A percentile compares a stretch with the other conserved stretches of the same genome.
Evolutionary conservation across 768 basidiomycete genomes (phyloP).

Genomic region (Tricholoma hemisulphureum): DNA sequence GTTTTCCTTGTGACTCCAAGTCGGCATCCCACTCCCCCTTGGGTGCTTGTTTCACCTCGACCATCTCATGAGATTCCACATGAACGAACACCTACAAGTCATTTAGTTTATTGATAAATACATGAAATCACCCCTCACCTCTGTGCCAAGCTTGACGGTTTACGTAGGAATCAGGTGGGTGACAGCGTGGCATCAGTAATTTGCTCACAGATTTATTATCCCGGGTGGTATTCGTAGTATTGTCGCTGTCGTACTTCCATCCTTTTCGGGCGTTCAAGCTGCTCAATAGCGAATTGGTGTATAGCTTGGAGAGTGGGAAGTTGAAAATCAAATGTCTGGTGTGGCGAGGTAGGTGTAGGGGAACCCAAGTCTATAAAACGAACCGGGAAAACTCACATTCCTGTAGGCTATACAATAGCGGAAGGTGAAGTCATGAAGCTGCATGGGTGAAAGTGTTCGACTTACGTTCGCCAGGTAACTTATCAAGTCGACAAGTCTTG

Average conservation of each 20-base stretch:
- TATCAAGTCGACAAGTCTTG: slow-evolving; percentile 24
- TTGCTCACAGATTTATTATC: not conserved
- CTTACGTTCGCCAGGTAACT: slow-evolving; percentile 25
- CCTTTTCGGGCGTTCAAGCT: slow-evolving; percentile 33
- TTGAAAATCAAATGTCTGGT: slow-evolving; percentile 38
- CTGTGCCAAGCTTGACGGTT: not conserved
- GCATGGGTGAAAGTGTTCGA: not conserved
- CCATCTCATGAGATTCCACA: not conserved
- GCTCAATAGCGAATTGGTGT: slow-evolving; percentile 42
- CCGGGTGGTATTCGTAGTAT: not conserved
- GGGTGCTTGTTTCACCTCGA: too few species aligned
- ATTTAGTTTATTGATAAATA: not conserved
- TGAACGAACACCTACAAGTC: not conserved
- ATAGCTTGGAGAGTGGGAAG: slow-evolving; percentile 39
- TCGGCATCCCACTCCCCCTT: too few species aligned
- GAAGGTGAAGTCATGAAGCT: not conserved
- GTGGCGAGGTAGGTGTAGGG: not conserved
- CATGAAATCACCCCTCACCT: not conserved
- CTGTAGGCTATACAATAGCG: slow-evolving; percentile 18
- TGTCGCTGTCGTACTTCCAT: slow-evolving; percentile 22
- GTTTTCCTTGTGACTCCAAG: too few species aligned
- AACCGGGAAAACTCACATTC: slow-evolving; percentile 19
- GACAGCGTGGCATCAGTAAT: not conserved
- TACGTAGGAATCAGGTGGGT: not conserved
- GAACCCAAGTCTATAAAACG: not conserved